A percentile compares a stretch with the other conserved stretches of the same genome.
phyloP scores from a whole-genome alignment of 371 early-diverging fungal genomes.

The Capillidium heterosporum region DNA sequence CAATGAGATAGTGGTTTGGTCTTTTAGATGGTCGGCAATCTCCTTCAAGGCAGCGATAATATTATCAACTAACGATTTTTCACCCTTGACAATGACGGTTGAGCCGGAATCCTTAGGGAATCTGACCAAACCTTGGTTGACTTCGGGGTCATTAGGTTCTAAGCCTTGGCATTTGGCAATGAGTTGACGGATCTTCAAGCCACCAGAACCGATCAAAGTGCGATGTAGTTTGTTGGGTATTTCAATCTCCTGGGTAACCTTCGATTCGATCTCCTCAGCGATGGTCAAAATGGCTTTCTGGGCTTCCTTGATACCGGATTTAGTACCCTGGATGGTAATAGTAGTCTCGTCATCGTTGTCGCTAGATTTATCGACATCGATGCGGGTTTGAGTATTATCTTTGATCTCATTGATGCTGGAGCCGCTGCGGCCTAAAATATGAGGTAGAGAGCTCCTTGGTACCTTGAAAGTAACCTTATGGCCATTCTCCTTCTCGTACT shows the following conservation, averaged over 20 bases:
- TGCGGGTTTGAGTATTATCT: conserved; percentile 34
- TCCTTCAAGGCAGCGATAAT: conserved; percentile 23
- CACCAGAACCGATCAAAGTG: conserved; percentile 56
- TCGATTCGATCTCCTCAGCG: conserved; percentile 26
- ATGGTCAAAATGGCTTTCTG: conserved; percentile 26
- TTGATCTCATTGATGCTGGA: conserved; percentile 40
- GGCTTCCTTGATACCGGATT: conserved; percentile 25
- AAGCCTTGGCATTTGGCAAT: conserved; percentile 41
- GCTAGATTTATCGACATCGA: conserved; percentile 30
- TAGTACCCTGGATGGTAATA: conserved; percentile 36
- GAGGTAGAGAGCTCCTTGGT: conserved; percentile 35
- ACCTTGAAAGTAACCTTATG: conserved; percentile 27
- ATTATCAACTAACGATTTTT: conserved; percentile 27
- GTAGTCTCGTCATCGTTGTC: conserved; percentile 20
- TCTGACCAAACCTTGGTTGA: conserved; percentile 22
- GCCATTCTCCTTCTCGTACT: conserved; percentile 51
- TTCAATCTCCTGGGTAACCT: conserved; percentile 21
- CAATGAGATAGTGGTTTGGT: conserved; percentile 19
- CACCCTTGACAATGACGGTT: conserved; percentile 29
- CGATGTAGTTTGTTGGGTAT: conserved; percentile 50
- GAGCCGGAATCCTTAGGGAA: conserved; percentile 22
- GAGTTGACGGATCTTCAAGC: conserved; percentile 42
- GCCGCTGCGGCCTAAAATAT: conserved; percentile 54
- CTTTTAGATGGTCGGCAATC: conserved; percentile 20
- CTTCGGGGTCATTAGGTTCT: conserved; percentile 20